A percentile compares a stretch with the other conserved stretches of the same genome.
phyloP scores from a whole-genome alignment of 2,329 filamentous ascomycete genomes.

The Epichloe hybrida region DNA sequence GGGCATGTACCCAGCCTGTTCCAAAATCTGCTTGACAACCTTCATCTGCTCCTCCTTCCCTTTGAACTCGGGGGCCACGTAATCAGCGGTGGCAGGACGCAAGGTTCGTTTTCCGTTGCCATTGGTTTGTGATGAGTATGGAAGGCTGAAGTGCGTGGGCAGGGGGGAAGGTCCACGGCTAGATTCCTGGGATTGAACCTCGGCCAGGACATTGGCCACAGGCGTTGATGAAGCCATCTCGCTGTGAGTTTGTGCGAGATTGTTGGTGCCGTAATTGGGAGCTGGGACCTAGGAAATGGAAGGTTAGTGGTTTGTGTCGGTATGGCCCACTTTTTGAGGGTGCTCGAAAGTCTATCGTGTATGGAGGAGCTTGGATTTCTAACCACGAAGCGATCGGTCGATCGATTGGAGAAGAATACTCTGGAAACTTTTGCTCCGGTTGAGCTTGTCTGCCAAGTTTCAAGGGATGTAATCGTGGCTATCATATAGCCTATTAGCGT shows the following conservation, averaged over 20 bases:
- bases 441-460: background rate
- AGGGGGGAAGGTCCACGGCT: constrained; percentile 74
- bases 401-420: background rate
- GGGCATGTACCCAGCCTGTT: constrained; percentile 75
- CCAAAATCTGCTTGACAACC: constrained; percentile 67
- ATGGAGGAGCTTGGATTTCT: background rate
- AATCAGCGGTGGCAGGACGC: constrained; percentile 82
- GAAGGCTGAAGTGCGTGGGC: constrained; percentile 70
- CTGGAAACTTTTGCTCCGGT: background rate
- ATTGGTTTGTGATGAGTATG: constrained; percentile 36
- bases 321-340: background rate
- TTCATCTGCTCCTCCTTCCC: constrained; percentile 89
- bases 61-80: constrained; percentile 86
- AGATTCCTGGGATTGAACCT: constrained; percentile 26
- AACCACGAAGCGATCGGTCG: background rate
- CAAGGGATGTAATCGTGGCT: background rate
- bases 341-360: background rate
- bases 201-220: constrained; percentile 28
- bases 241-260: constrained; percentile 5
- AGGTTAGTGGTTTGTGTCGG: background rate
- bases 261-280: background rate
- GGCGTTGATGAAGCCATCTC: constrained; percentile 18
- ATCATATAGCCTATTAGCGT: background rate
- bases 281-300: background rate
- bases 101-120: constrained; percentile 59